Percentiles rank a stretch among this genome's conserved stretches.
These are phyloP conservation scores for Saitozyma sp. DNA, from an alignment of 768 basidiomycete genomes.

Conservation along the genomic window DNA sequence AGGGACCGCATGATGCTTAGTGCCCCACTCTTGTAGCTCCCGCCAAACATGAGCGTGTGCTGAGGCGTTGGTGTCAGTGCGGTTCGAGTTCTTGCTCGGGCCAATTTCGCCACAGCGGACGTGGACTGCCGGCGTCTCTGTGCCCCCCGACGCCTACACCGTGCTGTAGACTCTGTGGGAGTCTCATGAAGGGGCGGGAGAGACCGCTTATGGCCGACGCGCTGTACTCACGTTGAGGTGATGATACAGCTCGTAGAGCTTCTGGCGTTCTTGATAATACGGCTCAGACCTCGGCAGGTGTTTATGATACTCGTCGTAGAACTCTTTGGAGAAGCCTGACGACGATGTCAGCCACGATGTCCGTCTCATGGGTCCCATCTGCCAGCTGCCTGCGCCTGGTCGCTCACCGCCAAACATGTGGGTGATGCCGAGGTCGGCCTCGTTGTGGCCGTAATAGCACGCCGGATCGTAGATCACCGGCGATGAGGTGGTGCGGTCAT, in stretches of 20 bases:
- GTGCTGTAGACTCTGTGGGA: not conserved
- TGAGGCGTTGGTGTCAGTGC: slow-evolving; percentile 5
- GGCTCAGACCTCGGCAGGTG: slow-evolving; percentile 37
- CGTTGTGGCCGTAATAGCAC: slow-evolving; percentile 45
- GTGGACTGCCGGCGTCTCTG: not conserved
- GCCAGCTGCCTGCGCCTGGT: not conserved
- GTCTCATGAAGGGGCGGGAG: no score
- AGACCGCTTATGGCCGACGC: no score
- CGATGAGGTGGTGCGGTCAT: slow-evolving; percentile 17
- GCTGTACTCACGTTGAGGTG: slow-evolving; percentile 49
- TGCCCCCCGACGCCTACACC: not conserved
- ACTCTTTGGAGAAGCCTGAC: slow-evolving; percentile 45
- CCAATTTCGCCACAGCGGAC: not conserved
- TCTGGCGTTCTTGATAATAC: slow-evolving; percentile 35
- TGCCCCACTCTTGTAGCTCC: slow-evolving; percentile 34
- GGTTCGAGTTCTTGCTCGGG: not conserved
- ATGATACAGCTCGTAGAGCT: slow-evolving; percentile 48
- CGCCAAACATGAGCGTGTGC: slow-evolving; percentile 50
- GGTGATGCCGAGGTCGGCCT: slow-evolving; percentile 48
- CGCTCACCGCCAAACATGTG: slow-evolving; percentile 51
- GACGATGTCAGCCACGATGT: not conserved
- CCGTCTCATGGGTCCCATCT: not conserved
- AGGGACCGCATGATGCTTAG: slow-evolving; percentile 38
- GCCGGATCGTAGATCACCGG: slow-evolving; percentile 49
- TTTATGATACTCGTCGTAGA: slow-evolving; percentile 48